A percentile compares a stretch with the other conserved stretches of the same genome.
phyloP scores from a whole-genome alignment of 2,329 filamentous ascomycete genomes.

The Malbranchea cinnamomea region DNA sequence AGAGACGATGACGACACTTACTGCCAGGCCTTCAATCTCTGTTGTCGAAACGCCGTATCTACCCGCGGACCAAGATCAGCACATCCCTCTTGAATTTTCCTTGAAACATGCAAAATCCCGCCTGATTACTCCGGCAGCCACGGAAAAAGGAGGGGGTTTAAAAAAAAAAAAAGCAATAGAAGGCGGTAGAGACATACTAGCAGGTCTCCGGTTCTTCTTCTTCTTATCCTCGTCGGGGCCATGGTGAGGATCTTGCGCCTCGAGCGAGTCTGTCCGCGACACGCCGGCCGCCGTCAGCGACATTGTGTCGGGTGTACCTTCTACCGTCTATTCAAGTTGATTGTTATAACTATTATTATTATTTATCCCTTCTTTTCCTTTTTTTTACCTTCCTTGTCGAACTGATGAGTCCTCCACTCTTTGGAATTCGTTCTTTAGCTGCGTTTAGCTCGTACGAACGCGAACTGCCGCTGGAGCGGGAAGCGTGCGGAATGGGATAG shows the following conservation, averaged over 20 bases:
- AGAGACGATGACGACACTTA: conserved; percentile 42
- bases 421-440: neutral
- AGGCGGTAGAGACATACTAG: conserved; percentile 45
- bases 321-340: neutral
- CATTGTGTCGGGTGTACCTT: conserved; percentile 14
- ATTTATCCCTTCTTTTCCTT: conserved; percentile 3
- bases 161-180: conserved; percentile 4
- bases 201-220: conserved; percentile 80
- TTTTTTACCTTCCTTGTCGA: conserved; percentile 1
- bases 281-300: conserved; percentile 26
- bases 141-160: neutral
- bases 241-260: conserved; percentile 28
- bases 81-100: neutral
- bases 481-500: no score
- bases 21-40: conserved; percentile 98
- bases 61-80: conserved; percentile 5
- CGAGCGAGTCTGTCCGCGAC: conserved; percentile 29
- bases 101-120: conserved; percentile 6
- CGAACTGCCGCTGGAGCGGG: no score
- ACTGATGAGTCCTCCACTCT: neutral
- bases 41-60: conserved; percentile 96
- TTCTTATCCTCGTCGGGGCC: conserved; percentile 55
- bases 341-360: conserved; percentile 1
- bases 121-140: no score
- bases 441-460: no score